Conservation (phyloP, 495 filamentous ascomycete genomes). For the Trichoderma virens region DNA sequence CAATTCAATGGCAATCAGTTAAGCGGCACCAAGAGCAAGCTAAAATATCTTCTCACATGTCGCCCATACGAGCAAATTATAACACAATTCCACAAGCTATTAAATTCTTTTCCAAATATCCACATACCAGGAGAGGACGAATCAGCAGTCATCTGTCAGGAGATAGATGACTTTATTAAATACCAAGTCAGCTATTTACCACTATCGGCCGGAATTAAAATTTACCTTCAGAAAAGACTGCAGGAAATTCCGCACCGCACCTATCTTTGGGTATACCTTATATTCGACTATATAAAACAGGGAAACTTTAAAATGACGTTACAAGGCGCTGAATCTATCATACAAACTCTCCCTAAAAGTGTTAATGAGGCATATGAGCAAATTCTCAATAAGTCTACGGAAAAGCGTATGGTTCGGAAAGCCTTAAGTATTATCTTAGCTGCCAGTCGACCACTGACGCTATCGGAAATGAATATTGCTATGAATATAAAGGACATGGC, state of each 20-base stretch:
- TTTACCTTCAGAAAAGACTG: background rate
- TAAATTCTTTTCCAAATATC: constrained; percentile 19
- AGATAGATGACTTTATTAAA: constrained; percentile 10
- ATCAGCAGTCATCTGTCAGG: constrained; percentile 16
- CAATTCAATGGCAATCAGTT: background rate
- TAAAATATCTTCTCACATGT: constrained; percentile 23
- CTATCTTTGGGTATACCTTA: constrained; percentile 19
- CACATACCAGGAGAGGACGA: constrained; percentile 30
- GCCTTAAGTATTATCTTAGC: constrained; percentile 16
- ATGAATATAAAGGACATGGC: constrained; percentile 5
- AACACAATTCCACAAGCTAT: constrained; percentile 22
- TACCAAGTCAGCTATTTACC: constrained; percentile 4
- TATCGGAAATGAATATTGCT: constrained; percentile 14
- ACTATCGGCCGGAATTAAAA: background rate
- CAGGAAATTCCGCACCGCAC: constrained; percentile 14
- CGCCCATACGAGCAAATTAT: constrained; percentile 21
- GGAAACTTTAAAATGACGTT: constrained; percentile 14
- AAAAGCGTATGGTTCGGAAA: constrained; percentile 11
- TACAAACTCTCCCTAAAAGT: constrained; percentile 12
- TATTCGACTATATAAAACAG: constrained; percentile 14
- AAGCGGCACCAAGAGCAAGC: background rate
- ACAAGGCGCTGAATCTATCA: constrained; percentile 9
- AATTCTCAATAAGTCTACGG: constrained; percentile 15
- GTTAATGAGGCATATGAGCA: constrained; percentile 20
- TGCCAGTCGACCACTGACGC: constrained; percentile 16